Percentiles rank a stretch among this genome's conserved stretches.
These are phyloP conservation scores for Lepidium aucheri DNA, from an alignment of 345 rosid genomes.

Conservation along the genomic window DNA sequence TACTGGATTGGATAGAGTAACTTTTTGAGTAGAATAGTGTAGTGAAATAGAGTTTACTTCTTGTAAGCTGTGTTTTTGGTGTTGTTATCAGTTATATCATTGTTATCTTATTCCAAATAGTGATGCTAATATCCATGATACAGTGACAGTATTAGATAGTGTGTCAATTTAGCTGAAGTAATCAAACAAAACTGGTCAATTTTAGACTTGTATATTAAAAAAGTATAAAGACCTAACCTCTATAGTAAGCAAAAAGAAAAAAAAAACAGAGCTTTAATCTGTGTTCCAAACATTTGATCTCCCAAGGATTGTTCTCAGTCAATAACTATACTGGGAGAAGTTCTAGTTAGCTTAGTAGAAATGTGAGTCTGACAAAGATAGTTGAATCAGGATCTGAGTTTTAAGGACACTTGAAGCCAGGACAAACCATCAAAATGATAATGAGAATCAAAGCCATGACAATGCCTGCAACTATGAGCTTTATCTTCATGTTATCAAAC, in stretches of 20 bases:
- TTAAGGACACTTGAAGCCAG: conserved; percentile 59
- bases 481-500: conserved; percentile 90
- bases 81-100: background rate
- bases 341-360: conserved; percentile 21
- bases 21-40: background rate
- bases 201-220: background rate
- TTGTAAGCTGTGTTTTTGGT: conserved; percentile 21
- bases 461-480: conserved; percentile 69
- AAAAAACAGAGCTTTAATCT: background rate
- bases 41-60: conserved; percentile 8
- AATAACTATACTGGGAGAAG: background rate
- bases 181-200: background rate
- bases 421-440: conserved; percentile 64
- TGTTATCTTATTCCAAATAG: background rate
- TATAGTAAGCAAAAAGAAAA: background rate
- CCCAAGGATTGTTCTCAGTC: background rate
- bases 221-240: conserved; percentile 3
- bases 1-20: background rate
- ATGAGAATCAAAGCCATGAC: conserved; percentile 54
- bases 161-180: background rate
- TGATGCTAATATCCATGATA: background rate
- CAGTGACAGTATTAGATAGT: background rate
- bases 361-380: background rate
- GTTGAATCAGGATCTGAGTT: background rate
- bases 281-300: background rate